Evolutionary conservation across 2,329 filamentous ascomycete species (phyloP).

Genomic region (Hymenoscyphus fraxineus): DNA sequence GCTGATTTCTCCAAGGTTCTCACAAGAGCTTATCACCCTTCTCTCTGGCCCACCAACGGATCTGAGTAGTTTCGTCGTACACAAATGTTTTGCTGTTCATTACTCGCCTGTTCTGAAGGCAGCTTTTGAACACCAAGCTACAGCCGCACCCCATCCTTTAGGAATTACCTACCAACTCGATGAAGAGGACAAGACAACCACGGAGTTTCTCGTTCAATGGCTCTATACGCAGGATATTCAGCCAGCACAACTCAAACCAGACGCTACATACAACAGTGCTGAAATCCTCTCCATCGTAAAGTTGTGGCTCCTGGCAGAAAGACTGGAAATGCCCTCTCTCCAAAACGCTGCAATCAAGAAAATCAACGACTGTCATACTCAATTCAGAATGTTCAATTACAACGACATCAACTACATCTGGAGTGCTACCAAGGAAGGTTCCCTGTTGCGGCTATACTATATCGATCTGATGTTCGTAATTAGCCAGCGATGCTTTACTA

Average conservation of each 20-base stretch:
- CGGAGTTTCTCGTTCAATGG: constrained; percentile 10
- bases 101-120: constrained; percentile 11
- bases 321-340: background rate
- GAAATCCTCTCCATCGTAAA: background rate
- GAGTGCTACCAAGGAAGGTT: background rate
- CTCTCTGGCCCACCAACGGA: background rate
- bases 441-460: background rate
- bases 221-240: constrained; percentile 12
- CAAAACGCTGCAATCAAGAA: background rate
- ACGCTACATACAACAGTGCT: background rate
- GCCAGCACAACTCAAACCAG: background rate
- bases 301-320: background rate
- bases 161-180: background rate
- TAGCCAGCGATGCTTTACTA: too few relatives aligned
- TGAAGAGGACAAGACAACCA: background rate
- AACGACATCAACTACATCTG: background rate
- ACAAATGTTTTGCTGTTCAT: constrained; percentile 15
- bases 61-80: constrained; percentile 6
- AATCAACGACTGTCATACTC: too few relatives aligned
- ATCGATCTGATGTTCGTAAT: background rate
- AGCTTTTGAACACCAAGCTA: constrained; percentile 9
- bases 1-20: constrained; percentile 12
- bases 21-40: background rate
- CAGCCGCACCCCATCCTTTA: background rate
- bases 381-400: background rate